Conservation (phyloP, 163 green algal species). For the Prototheca stagnorum region DNA sequence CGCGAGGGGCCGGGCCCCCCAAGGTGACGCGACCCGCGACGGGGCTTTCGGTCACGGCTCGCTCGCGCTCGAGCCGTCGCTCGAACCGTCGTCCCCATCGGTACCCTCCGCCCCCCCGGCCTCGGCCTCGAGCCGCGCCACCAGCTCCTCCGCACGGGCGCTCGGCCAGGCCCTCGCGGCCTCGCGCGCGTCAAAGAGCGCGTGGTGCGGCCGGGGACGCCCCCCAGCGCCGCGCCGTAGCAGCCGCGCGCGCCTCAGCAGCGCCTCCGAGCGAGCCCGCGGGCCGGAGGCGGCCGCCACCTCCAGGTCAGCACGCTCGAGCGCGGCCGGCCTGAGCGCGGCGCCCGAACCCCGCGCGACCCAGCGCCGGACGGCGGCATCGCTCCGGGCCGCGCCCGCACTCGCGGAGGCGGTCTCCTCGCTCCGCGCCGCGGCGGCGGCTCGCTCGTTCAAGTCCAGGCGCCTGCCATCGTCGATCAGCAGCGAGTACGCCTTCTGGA, state of each 20-base stretch:
- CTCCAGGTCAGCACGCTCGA: not conserved
- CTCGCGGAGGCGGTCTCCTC: not conserved
- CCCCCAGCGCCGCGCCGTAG: not conserved
- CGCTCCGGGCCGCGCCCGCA: not conserved
- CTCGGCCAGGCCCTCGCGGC: not conserved
- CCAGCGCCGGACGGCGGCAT: conserved; percentile 1
- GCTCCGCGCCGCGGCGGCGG: not conserved
- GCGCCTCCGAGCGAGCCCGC: not conserved
- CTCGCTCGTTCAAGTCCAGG: conserved; percentile 2
- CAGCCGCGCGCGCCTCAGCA: not conserved
- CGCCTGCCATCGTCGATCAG: conserved; percentile 1
- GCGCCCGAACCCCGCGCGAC: not conserved
- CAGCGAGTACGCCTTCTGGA: conserved; percentile 3
- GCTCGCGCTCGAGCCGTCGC: not conserved
- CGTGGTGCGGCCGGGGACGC: conserved; percentile 2
- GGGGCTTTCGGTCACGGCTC: not conserved
- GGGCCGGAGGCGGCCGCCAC: not conserved
- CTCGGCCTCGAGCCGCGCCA: not conserved
- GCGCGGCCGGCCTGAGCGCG: not conserved
- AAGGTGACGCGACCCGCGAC: not conserved
- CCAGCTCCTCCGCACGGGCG: not conserved
- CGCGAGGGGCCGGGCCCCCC: not conserved
- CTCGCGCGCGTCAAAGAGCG: conserved; percentile 11
- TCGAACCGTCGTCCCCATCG: not conserved
- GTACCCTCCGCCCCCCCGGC: too few relatives aligned